Evolutionary conservation across 2,329 filamentous ascomycete species (phyloP).

Genomic region (Chrysoporthe deuterocubensis): DNA sequence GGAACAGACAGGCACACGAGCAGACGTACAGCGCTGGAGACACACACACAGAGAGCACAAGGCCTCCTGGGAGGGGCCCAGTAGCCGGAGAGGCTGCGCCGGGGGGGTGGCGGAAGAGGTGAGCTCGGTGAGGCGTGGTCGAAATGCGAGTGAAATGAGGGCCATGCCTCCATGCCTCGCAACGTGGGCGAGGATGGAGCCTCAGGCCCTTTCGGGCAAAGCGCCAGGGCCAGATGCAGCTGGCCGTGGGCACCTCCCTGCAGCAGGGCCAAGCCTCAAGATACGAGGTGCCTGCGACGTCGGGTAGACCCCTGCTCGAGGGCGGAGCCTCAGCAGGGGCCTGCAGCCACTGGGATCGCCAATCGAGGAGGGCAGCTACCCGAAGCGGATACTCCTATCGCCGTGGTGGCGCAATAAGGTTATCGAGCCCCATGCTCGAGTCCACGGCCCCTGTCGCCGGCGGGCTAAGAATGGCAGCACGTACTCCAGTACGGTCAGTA

Average conservation of each 20-base stretch:
- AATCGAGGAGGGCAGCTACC: slow-evolving; percentile 6
- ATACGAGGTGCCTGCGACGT: slow-evolving; percentile 13
- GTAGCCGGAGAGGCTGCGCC: too few relatives aligned
- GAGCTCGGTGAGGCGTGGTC: background rate
- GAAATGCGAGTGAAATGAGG: slow-evolving; percentile 3
- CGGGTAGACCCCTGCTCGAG: background rate
- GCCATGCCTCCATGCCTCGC: slow-evolving; percentile 2
- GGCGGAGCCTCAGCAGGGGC: slow-evolving; percentile 20
- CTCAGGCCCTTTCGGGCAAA: slow-evolving; percentile 16
- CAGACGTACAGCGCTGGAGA: too few relatives aligned
- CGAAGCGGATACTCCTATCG: slow-evolving; percentile 24
- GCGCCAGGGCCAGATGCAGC: slow-evolving; percentile 25
- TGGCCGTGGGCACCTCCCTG: background rate
- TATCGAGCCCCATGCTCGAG: slow-evolving; percentile 11
- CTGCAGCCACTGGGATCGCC: slow-evolving; percentile 17
- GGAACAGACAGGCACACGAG: background rate
- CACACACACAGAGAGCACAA: background rate
- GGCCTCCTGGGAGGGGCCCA: too few relatives aligned
- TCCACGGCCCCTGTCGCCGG: too few relatives aligned
- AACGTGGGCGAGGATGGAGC: background rate
- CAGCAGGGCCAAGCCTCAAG: background rate
- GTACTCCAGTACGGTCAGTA: too few relatives aligned
- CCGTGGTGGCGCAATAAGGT: slow-evolving; percentile 25
- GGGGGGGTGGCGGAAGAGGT: background rate
- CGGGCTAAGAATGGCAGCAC: too few relatives aligned